Conservation (phyloP, 495 filamentous ascomycete species). For the Aspergillus diversus region DNA sequence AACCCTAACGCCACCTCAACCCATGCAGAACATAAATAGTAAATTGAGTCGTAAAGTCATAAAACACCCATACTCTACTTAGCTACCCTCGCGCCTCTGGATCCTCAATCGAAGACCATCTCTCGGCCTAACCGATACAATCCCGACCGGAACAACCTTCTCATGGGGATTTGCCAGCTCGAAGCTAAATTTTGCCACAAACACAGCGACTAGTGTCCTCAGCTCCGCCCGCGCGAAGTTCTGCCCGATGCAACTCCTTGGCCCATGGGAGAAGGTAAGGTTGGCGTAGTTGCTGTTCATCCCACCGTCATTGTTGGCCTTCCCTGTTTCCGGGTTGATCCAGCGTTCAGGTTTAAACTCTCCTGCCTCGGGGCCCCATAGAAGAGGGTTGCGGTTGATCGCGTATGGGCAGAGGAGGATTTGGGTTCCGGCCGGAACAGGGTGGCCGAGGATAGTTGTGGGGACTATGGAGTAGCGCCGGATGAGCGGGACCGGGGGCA, state of each 20-base stretch:
- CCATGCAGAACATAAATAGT: too few species aligned
- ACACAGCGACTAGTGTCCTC: constrained; percentile 1
- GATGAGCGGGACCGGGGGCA: constrained; percentile 72
- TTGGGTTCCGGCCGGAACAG: constrained; percentile 33
- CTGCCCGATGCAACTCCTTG: constrained; percentile 17
- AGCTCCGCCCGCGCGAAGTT: constrained; percentile 1
- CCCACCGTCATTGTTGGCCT: constrained; percentile 8
- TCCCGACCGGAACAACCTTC: constrained; percentile 1
- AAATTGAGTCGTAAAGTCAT: neutral
- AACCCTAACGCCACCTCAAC: too few species aligned
- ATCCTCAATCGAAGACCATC: neutral
- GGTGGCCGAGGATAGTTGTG: constrained; percentile 31
- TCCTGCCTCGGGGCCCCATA: constrained; percentile 44
- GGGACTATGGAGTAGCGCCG: constrained; percentile 67
- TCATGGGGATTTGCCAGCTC: neutral
- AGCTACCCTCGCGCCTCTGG: neutral
- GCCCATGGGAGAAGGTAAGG: constrained; percentile 15
- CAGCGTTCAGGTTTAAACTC: constrained; percentile 49
- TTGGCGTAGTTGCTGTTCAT: constrained; percentile 11
- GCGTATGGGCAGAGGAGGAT: constrained; percentile 38
- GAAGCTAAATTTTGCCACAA: constrained; percentile 1
- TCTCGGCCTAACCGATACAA: constrained; percentile 7
- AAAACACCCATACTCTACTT: neutral
- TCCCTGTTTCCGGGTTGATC: constrained; percentile 25
- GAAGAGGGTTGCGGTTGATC: constrained; percentile 34